A percentile compares a stretch with the other conserved stretches of the same genome.
phyloP scores from a whole-genome alignment of 1,284 basidiomycete species.

The Ustilago nuda region DNA sequence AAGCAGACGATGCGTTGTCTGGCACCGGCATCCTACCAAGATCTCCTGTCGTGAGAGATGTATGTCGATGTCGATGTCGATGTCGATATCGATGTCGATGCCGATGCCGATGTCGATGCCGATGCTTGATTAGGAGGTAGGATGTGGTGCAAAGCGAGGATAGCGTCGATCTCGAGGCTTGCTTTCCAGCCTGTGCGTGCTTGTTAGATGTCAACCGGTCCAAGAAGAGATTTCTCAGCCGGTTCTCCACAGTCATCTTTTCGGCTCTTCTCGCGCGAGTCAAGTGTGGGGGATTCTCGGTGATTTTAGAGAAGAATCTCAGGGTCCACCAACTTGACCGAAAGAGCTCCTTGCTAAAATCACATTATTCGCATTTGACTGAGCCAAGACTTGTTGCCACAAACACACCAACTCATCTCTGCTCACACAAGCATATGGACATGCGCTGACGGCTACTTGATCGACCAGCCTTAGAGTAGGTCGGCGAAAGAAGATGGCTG shows the following conservation, averaged over 20 bases:
- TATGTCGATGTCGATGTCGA: not conserved
- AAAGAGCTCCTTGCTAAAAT: not conserved
- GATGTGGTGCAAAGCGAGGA: not conserved
- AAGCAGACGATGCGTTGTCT: conserved; percentile 14
- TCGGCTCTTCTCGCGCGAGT: conserved; percentile 27
- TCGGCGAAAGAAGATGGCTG: not conserved
- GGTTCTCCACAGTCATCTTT: conserved; percentile 7
- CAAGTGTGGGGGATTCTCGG: conserved; percentile 12
- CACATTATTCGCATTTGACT: not conserved
- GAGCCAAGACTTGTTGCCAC: not conserved
- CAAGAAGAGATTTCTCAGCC: conserved; percentile 22
- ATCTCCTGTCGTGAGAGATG: not conserved
- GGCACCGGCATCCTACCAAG: conserved; percentile 25
- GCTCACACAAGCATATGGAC: not conserved
- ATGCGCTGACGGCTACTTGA: not conserved
- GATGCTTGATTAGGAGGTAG: not conserved
- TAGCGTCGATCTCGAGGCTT: not conserved
- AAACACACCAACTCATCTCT: not conserved
- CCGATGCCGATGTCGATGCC: not conserved
- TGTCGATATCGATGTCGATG: not conserved
- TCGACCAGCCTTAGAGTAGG: not conserved
- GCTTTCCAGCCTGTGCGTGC: conserved; percentile 2
- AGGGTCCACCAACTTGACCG: conserved; percentile 14
- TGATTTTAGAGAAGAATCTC: conserved; percentile 18
- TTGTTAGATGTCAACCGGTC: conserved; percentile 23